phyloP scores from a whole-genome alignment of 1,284 basidiomycete genomes.

The Ustilago xerochloae region DNA sequence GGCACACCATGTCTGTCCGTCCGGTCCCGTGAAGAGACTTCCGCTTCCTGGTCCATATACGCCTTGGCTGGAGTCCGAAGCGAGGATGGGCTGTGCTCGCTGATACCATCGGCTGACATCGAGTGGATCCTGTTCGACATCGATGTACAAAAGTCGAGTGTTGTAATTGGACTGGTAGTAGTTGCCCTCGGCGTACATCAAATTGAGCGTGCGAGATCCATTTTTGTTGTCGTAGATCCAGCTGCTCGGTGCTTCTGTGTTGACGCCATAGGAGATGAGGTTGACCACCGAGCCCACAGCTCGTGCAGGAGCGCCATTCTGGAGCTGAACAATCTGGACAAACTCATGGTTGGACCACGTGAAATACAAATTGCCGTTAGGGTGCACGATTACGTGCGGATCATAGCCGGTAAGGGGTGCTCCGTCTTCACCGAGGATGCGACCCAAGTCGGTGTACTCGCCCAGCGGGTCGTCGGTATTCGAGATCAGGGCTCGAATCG shows the following conservation, averaged over 20 bases:
- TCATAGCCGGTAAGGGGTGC: slow-evolving; percentile 30
- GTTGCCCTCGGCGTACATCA: slow-evolving; percentile 45
- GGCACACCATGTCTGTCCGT: slow-evolving; percentile 28
- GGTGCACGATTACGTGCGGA: slow-evolving; percentile 42
- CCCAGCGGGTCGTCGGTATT: slow-evolving; percentile 27
- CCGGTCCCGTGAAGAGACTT: slow-evolving; percentile 30
- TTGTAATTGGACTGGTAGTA: slow-evolving; percentile 46
- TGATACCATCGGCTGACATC: slow-evolving; percentile 26
- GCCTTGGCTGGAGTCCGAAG: slow-evolving; percentile 25
- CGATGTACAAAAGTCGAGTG: slow-evolving; percentile 35
- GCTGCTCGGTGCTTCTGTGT: slow-evolving; percentile 39
- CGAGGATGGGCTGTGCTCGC: slow-evolving; percentile 26
- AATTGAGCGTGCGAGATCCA: slow-evolving; percentile 36
- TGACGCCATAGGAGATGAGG: slow-evolving; percentile 42
- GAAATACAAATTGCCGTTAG: slow-evolving; percentile 42
- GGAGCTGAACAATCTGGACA: slow-evolving; percentile 39
- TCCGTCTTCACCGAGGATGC: slow-evolving; percentile 25
- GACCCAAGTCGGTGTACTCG: slow-evolving; percentile 26
- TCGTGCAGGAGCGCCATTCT: slow-evolving; percentile 26
- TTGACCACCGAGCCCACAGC: slow-evolving; percentile 15
- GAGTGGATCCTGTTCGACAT: slow-evolving; percentile 26
- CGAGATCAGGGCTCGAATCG: slow-evolving; percentile 31
- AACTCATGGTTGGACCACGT: slow-evolving; percentile 43
- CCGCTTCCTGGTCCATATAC: slow-evolving; percentile 40
- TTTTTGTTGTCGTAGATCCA: slow-evolving; percentile 36